Evolutionary conservation across 1,139 yeast species (phyloP).

Genomic region (Candida pseudoviswanathii): DNA sequence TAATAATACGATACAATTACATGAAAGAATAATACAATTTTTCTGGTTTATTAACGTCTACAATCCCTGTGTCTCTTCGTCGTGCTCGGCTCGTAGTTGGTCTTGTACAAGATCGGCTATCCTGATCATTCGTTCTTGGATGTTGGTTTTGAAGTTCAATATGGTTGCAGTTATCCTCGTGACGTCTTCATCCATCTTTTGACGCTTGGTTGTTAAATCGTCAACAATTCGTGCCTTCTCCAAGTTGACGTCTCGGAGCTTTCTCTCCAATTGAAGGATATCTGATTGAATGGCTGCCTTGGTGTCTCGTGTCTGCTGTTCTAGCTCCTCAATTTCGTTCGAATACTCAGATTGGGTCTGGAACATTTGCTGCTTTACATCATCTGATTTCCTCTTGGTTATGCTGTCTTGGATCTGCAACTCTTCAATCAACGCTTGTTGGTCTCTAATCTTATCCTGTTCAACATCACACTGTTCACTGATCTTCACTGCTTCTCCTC

Average conservation of each 20-base stretch:
- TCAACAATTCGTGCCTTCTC: slow-evolving; percentile 56
- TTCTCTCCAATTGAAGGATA: slow-evolving; percentile 55
- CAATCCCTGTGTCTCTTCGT: neutral
- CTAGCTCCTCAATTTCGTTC: slow-evolving; percentile 67
- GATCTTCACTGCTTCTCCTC: slow-evolving; percentile 1
- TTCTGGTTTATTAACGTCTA: neutral
- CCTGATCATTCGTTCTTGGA: slow-evolving; percentile 61
- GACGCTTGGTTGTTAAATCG: slow-evolving; percentile 50
- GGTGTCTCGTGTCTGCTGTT: slow-evolving; percentile 59
- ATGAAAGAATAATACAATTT: neutral
- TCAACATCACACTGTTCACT: slow-evolving; percentile 9
- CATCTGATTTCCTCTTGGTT: slow-evolving; percentile 57
- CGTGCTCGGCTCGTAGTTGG: slow-evolving; percentile 12
- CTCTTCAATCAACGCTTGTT: slow-evolving; percentile 27
- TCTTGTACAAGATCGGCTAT: slow-evolving; percentile 43
- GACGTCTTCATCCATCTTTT: slow-evolving; percentile 53
- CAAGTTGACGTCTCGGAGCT: slow-evolving; percentile 54
- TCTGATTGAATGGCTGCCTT: slow-evolving; percentile 57
- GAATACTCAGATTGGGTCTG: slow-evolving; percentile 56
- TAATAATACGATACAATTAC: neutral
- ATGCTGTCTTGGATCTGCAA: slow-evolving; percentile 59
- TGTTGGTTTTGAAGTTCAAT: slow-evolving; percentile 63
- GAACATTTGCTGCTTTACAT: slow-evolving; percentile 57
- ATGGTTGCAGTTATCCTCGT: slow-evolving; percentile 59
- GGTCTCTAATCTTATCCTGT: slow-evolving; percentile 9